These are phyloP conservation scores for Apiospora koreana DNA, from an alignment of 2,329 filamentous ascomycete species.

Conservation along the genomic window DNA sequence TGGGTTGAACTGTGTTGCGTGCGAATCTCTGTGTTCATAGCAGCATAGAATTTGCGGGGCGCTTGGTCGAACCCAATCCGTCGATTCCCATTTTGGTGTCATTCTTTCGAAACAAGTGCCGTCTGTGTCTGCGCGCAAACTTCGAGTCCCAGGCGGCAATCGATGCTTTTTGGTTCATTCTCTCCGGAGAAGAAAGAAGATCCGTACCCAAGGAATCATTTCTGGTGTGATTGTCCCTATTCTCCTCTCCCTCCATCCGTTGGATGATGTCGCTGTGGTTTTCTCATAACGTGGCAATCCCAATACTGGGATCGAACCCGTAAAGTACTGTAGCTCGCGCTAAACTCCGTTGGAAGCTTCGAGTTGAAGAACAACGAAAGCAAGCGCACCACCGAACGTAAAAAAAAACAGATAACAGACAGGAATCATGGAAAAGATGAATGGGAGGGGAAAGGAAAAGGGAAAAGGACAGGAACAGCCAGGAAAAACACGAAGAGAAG, in stretches of 20 bases:
- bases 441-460: conserved; percentile 16
- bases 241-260: neutral
- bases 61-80: conserved; percentile 8
- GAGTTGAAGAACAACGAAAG: conserved; percentile 10
- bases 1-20: neutral
- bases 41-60: conserved; percentile 12
- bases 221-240: neutral
- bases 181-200: neutral
- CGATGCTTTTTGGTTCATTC: neutral
- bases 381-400: conserved; percentile 10
- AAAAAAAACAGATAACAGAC: conserved; percentile 1
- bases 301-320: neutral
- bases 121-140: conserved; percentile 10
- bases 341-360: conserved; percentile 16
- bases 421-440: conserved; percentile 13
- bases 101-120: conserved; percentile 13
- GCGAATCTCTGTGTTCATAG: neutral
- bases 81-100: conserved; percentile 11
- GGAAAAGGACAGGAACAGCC: neutral
- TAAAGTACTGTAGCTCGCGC: conserved; percentile 9
- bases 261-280: neutral
- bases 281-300: neutral
- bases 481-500: conserved; percentile 18
- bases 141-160: neutral
- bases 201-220: neutral